Evolutionary conservation across 75 land plant species (phyloP).

Genomic region (Picea sitchensis): DNA sequence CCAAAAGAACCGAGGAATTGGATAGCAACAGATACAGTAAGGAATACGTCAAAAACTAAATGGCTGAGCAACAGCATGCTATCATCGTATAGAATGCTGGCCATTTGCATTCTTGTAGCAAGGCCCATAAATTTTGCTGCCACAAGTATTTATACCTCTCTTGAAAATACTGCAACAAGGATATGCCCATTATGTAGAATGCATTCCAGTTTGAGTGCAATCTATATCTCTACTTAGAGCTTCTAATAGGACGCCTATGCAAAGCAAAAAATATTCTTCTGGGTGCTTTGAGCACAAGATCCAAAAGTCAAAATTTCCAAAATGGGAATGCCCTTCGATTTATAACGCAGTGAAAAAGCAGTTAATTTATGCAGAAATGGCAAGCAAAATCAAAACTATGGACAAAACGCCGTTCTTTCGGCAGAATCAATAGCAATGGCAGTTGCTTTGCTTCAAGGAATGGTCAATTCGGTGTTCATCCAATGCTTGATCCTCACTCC

Average conservation of each 20-base stretch:
- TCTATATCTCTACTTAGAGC: not conserved
- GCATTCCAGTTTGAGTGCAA: not conserved
- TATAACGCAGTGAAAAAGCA: not conserved
- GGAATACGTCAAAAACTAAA: not conserved
- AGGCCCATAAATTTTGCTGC: not conserved
- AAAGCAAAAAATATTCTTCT: not conserved
- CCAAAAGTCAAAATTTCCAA: not conserved
- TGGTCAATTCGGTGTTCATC: conserved; percentile 3
- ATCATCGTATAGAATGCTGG: not conserved
- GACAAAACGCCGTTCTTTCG: not conserved
- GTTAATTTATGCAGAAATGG: not conserved
- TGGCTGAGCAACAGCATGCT: not conserved
- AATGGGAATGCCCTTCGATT: not conserved
- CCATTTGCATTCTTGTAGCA: not conserved
- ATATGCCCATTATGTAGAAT: not conserved
- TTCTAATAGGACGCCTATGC: not conserved
- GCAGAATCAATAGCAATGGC: not conserved
- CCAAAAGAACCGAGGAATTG: no score
- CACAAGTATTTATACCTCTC: not conserved
- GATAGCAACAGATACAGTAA: not conserved
- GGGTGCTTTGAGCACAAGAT: not conserved
- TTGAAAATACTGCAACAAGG: not conserved
- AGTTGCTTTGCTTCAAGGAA: not conserved
- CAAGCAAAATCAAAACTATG: not conserved
- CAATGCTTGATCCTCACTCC: conserved; percentile 4